These are phyloP conservation scores for Saccharomycopsis synnaedendra DNA, from an alignment of 805 yeast species.

Conservation along the genomic window DNA sequence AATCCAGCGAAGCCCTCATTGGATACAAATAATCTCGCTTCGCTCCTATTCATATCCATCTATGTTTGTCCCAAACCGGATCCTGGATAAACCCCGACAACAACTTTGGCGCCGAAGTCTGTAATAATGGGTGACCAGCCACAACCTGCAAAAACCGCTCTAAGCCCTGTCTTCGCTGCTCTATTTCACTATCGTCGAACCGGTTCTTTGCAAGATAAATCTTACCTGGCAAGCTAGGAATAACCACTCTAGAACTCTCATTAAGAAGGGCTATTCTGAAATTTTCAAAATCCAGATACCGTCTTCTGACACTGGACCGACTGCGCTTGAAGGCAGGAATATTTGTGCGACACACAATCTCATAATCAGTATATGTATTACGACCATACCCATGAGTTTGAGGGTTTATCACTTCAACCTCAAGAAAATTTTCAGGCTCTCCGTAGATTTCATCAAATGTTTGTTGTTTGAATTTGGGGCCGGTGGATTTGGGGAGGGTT, in stretches of 20 bases:
- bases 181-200: constrained; percentile 75
- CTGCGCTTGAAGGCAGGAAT: constrained; percentile 73
- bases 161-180: constrained; percentile 70
- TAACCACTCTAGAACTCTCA: constrained; percentile 68
- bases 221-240: constrained; percentile 90
- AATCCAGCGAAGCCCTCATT: no score
- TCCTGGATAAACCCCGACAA: constrained; percentile 80
- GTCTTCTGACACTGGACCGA: constrained; percentile 59
- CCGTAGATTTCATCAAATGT: constrained; percentile 79
- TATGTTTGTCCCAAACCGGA: constrained; percentile 55
- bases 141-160: constrained; percentile 70
- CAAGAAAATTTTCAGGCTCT: constrained; percentile 89
- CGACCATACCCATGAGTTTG: constrained; percentile 61
- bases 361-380: constrained; percentile 83
- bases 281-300: constrained; percentile 83
- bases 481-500: constrained; percentile 8
- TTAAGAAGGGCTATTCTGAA: constrained; percentile 63
- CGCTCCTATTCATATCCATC: constrained; percentile 6
- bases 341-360: constrained; percentile 79
- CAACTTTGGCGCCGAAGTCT: constrained; percentile 63
- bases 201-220: constrained; percentile 54
- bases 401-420: constrained; percentile 77
- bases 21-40: no score
- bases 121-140: constrained; percentile 88
- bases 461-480: constrained; percentile 38